Evolutionary conservation across 306 rosid species (phyloP).

Genomic region (Prunus mume): DNA sequence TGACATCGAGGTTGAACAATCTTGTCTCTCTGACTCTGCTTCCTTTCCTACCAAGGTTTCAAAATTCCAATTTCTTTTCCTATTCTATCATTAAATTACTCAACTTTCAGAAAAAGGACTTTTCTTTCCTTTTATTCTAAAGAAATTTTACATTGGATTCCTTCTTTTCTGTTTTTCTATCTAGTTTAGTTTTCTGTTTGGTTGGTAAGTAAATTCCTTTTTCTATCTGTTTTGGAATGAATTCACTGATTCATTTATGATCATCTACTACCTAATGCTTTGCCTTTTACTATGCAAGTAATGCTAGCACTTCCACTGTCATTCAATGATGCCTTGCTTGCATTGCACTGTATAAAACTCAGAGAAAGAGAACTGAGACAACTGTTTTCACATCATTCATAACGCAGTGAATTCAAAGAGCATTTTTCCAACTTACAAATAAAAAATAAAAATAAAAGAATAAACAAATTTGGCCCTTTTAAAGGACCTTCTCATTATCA

Average conservation of each 20-base stretch:
- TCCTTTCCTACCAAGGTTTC: conserved; percentile 7
- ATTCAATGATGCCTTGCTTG: neutral
- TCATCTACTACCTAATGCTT: neutral
- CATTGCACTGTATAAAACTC: neutral
- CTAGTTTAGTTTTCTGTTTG: neutral
- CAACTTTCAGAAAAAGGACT: neutral
- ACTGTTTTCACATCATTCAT: neutral
- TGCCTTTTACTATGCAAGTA: neutral
- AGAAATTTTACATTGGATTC: neutral
- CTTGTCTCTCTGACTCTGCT: neutral
- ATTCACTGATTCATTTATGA: neutral
- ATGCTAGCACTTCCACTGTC: neutral
- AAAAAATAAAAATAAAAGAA: neutral
- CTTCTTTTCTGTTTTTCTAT: neutral
- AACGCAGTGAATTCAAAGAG: neutral
- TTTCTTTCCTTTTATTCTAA: neutral
- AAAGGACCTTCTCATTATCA: no score
- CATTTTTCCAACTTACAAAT: neutral
- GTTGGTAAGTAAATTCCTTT: neutral
- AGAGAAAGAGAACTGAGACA: neutral
- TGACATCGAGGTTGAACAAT: conserved; percentile 17
- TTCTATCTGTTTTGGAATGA: neutral
- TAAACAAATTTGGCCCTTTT: neutral
- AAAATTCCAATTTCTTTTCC: neutral
- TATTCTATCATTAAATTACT: neutral